Conservation (phyloP, 1,284 basidiomycete species). For the Trichosporon ovoides region DNA sequence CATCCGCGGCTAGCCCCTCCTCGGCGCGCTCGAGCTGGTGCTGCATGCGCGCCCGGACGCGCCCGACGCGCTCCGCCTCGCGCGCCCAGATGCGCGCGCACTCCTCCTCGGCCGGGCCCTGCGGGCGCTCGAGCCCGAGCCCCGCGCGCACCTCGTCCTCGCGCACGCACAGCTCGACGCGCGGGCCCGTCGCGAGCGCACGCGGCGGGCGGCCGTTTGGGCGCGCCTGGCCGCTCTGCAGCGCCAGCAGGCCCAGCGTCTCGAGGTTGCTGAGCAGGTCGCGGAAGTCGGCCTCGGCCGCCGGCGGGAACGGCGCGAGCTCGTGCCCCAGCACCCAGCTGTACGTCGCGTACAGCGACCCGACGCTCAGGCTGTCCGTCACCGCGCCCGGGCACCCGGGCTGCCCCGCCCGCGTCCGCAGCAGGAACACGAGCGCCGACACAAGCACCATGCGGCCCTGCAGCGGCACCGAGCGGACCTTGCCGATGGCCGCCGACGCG, state of each 20-base stretch:
- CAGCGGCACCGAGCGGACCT: conserved; percentile 44
- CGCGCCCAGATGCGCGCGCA: conserved; percentile 32
- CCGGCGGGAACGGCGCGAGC: conserved; percentile 40
- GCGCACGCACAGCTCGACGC: conserved; percentile 35
- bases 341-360: conserved; percentile 43
- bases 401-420: conserved; percentile 32
- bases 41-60: conserved; percentile 12
- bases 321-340: conserved; percentile 36
- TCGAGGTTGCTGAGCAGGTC: conserved; percentile 47
- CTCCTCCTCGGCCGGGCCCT: conserved; percentile 36
- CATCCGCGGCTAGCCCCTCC: conserved; percentile 7
- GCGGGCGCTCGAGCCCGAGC: conserved; percentile 24
- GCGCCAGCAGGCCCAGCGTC: conserved; percentile 39
- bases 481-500: conserved; percentile 29
- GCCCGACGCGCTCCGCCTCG: conserved; percentile 27
- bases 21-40: conserved; percentile 14
- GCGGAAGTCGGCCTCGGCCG: conserved; percentile 45
- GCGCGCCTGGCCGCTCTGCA: conserved; percentile 9
- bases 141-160: conserved; percentile 41
- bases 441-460: conserved; percentile 48
- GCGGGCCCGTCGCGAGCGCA: conserved; percentile 6
- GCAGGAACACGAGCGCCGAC: conserved; percentile 36
- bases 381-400: conserved; percentile 28
- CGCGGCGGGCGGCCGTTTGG: conserved; percentile 3
- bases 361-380: conserved; percentile 18